phyloP scores from a whole-genome alignment of 2,329 filamentous ascomycete species.

The Sporothrix schenckii region DNA sequence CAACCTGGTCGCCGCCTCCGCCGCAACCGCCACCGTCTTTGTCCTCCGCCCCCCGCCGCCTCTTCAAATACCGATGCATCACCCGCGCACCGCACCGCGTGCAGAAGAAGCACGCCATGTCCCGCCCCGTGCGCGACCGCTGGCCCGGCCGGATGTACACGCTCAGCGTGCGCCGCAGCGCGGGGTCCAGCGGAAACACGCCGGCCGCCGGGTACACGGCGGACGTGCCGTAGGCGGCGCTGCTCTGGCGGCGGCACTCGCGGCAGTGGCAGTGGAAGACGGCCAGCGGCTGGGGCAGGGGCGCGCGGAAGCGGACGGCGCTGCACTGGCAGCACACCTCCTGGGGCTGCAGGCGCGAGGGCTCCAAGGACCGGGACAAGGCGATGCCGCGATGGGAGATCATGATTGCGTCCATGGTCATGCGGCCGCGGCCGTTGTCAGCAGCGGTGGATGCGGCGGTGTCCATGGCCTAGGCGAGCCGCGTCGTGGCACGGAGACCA shows the following conservation, averaged over 20 bases:
- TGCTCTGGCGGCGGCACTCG: constrained; percentile 66
- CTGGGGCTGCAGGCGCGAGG: constrained; percentile 46
- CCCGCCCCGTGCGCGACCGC: constrained; percentile 29
- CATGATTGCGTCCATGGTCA: constrained; percentile 21
- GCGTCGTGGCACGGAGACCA: too few relatives aligned
- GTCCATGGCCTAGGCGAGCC: not conserved
- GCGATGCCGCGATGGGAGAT: not conserved
- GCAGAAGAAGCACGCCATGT: constrained; percentile 41
- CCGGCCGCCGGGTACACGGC: constrained; percentile 32
- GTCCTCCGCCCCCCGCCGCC: not conserved
- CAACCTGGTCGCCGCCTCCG: constrained; percentile 17
- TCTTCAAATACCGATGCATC: constrained; percentile 46
- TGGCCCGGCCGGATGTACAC: constrained; percentile 31
- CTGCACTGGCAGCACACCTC: constrained; percentile 68
- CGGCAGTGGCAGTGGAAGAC: constrained; percentile 73
- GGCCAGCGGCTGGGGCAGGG: constrained; percentile 60
- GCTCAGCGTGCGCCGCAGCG: constrained; percentile 8
- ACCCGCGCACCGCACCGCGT: constrained; percentile 48
- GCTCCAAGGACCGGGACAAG: not conserved
- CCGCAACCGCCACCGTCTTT: constrained; percentile 7
- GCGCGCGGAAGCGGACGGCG: constrained; percentile 63
- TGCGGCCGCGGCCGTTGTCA: not conserved
- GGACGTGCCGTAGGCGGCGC: constrained; percentile 47
- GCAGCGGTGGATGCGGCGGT: not conserved
- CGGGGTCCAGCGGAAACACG: constrained; percentile 30